Base-by-base conservation (phyloP, 1,139 yeast species). In the Meyerozyma carpophila region DNA sequence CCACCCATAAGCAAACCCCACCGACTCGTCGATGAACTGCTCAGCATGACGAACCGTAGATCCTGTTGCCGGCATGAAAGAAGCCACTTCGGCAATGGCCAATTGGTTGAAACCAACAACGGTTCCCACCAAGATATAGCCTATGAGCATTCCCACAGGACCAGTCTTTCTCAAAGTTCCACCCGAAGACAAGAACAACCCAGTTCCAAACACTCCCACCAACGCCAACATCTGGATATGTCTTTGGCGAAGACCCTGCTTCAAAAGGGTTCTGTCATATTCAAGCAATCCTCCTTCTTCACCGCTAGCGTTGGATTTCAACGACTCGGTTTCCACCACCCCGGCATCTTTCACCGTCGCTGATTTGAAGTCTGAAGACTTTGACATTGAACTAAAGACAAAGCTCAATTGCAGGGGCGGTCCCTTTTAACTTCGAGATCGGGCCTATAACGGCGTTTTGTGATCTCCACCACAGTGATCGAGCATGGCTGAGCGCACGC, bases 191-290 rank as follows among this genome's bases (percentile, higher is more conserved):
- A 57, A 45, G 42, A 58, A 57, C 7, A 59, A 43, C 8, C 63
- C 63, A 4, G 66, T 61, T 32, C 66, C 66, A 43, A 61, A 52
- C 6, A 58, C 59, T 14, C 62, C 63, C 11, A 58, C 69, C 40
- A 66, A 55, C 3, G 70, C 55, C 20, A 66, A 50, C 63, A 66
- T 65, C 36, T 59, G 60, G 36, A 66, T 52, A 41, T 64, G 68
- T 45, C 70, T 57, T 31, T 31, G n/a, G 5, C 14, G 16, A 14
- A 31, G 34, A 4, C 34, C 34, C 43, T 59, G 60, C 38, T 60
- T 55, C 39, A 64, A 47, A 14, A 31, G 34, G 5, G 34, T 31
- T 31, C 34, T 31, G 10, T 31, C 34, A 8, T 7, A 16, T 26
- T 27, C 32, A 6, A 31, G 34, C 5, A 31, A 7, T 31, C 34